Evolutionary conservation across 139 green algal species (phyloP), one percentile per base, ranked within the genome.

Genomic region (Gonium pectorale): DNA sequence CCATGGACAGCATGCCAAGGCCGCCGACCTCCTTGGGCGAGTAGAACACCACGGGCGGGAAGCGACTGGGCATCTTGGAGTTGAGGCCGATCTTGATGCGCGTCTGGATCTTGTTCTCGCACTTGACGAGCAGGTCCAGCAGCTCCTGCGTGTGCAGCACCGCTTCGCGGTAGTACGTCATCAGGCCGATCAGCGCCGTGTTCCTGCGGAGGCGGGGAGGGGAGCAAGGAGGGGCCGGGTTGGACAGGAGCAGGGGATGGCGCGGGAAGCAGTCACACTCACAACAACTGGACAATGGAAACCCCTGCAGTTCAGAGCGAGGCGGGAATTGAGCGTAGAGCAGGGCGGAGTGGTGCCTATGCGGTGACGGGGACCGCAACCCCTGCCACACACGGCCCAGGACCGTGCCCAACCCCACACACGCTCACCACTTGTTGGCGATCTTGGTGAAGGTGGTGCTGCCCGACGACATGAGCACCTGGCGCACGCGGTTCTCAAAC

Each of bases 51-150:
- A 99, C 96, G 24, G 98, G 98, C 13, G 98, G 98, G 93, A 99
- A 99, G 52, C 96, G 91, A 2, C 90, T 96, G 74, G 96, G 96
- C 95, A 98, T 99, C 94, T 99, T 99, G 64, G 94, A 98, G 94
- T 99, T 99, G 71, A 99, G 93, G 52, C 97, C 97, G 80, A 84
- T 80, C 84, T 90, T 89, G 81, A 93, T 90, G 27, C 92, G 89
- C 59, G 98, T 99, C 92, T 99, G 98, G 88, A 99, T 99, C 92
- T 99, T 99, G 92, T 98, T 99, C 94, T 99, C 98, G 83, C 96
- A 99, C 95, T 99, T 99, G 77, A 99, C 98, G 87, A 99, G 92
- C 87, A 99, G 90, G 90, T 99, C 98, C 80, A 99, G 94, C 85
- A 99, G 95, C 95, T 99, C 98, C 88, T 97, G 92, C 0, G 97